Conservation (phyloP, 169 alveolate species). For the Plasmodium falciparum region DNA sequence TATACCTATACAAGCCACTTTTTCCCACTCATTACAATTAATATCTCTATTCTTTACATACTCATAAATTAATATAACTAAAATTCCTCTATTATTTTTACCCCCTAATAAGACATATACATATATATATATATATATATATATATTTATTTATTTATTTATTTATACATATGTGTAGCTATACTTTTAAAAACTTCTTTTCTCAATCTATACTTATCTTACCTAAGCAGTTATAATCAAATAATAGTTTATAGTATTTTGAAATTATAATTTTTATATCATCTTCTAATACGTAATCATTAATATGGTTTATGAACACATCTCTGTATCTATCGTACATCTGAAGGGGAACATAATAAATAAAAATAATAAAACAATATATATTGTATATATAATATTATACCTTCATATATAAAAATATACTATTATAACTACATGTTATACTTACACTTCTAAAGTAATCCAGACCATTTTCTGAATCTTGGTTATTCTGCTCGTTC, state of each 20-base stretch:
- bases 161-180: neutral
- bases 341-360: neutral
- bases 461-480: conserved; percentile 39
- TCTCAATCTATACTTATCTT: neutral
- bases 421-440: neutral
- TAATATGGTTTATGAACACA: conserved; percentile 28
- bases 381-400: neutral
- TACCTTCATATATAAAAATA: conserved; percentile 1
- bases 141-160: no score
- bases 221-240: conserved; percentile 74
- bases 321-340: conserved; percentile 69
- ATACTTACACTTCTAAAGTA: conserved; percentile 62
- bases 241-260: conserved; percentile 47
- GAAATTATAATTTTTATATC: conserved; percentile 24
- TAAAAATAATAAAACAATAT: neutral
- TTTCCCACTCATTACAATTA: conserved; percentile 66
- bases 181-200: no score
- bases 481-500: conserved; percentile 35
- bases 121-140: no score
- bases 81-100: conserved; percentile 56
- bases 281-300: conserved; percentile 40
- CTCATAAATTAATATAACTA: conserved; percentile 63
- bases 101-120: conserved; percentile 37
- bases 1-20: conserved; percentile 61
- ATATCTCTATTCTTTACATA: conserved; percentile 73